These are phyloP conservation scores for Dillenia turbinata DNA, from an alignment of 164 flowering plant genomes.

Conservation along the genomic window DNA sequence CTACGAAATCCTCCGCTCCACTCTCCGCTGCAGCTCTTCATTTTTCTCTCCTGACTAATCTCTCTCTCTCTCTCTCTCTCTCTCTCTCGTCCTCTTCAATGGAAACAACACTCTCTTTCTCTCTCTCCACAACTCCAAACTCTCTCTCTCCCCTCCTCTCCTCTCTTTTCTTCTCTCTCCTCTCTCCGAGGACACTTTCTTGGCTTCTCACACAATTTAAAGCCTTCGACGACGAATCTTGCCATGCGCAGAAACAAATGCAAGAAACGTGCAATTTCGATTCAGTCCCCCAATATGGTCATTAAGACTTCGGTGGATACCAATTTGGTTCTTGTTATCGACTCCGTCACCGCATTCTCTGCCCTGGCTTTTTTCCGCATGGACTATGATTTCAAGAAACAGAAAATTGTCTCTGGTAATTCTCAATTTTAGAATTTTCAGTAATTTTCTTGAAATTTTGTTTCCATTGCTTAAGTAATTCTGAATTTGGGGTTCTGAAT, in stretches of 20 bases:
- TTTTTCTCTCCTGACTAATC: neutral
- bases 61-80: constrained; percentile 2
- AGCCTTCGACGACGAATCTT: constrained; percentile 23
- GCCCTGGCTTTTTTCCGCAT: constrained; percentile 33
- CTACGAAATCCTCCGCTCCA: neutral
- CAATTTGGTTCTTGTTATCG: constrained; percentile 28
- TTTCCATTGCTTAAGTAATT: no score
- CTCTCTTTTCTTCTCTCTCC: constrained; percentile 1
- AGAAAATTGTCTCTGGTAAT: constrained; percentile 2
- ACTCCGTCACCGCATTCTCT: constrained; percentile 42
- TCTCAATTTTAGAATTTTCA: neutral
- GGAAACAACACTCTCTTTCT: constrained; percentile 40
- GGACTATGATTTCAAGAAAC: constrained; percentile 11
- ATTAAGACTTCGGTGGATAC: constrained; percentile 39
- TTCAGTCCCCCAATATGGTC: constrained; percentile 20
- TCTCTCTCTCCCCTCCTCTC: constrained; percentile 1
- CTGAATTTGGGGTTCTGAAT: no score
- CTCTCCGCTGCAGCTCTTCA: constrained; percentile 6
- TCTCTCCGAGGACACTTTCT: no score
- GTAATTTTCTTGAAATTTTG: no score
- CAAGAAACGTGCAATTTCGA: constrained; percentile 15
- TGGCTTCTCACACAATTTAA: no score
- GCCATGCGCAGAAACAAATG: constrained; percentile 29
- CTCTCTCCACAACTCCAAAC: constrained; percentile 26
- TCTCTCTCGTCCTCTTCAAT: constrained; percentile 21